Base-by-base conservation (phyloP, 495 filamentous ascomycete species). In the Poronia punctata region DNA sequence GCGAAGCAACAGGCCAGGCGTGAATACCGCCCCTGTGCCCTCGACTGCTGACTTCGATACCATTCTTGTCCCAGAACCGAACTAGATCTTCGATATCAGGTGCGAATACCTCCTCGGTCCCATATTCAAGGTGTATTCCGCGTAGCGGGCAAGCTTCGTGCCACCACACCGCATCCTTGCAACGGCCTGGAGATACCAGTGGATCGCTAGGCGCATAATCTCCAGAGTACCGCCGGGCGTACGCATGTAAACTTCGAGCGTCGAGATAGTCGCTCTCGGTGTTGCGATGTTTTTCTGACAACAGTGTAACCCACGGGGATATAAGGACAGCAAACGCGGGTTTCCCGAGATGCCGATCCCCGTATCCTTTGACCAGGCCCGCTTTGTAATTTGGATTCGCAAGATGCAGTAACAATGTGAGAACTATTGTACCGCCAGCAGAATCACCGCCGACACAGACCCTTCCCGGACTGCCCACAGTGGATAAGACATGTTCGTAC, bases 381-480 rank as follows among this genome's bases (percentile, higher is more conserved):
- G 49, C 52, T 21, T 50, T 54, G 24, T 45, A 39, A 16, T 35
- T 35, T 27, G 35, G 44, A 38, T 49, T 54, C 40, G 43, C 69
- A 7, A 84, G 61, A 44, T 76, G 67, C 1, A 89, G 72, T 30
- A 88, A 56, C 14, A 86, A 62, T 51, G 74, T 78, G 16, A 88
- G 63, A 7, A 83, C 72, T 14, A 89, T 63, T 3, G 80, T 77
- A 14, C 68, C 84, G 9, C 84, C 84, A 7, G 84, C 85, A 1
- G 82, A 87, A 48, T 89, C 84, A 11, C 84, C 84, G 23, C 70
- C 72, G 17, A 88, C 67, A 45, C 74, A 78, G 9, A 89, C 70
- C 22, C 64, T 69, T 2, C 65, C 67, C 0, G 78, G 60, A 44
- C 83, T 70, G 25, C 52, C 40, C 23, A 66, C 65, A 10, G 70